These are phyloP conservation scores for Ascochyta fabae DNA, from an alignment of 2,329 filamentous ascomycete genomes.

Conservation along the genomic window DNA sequence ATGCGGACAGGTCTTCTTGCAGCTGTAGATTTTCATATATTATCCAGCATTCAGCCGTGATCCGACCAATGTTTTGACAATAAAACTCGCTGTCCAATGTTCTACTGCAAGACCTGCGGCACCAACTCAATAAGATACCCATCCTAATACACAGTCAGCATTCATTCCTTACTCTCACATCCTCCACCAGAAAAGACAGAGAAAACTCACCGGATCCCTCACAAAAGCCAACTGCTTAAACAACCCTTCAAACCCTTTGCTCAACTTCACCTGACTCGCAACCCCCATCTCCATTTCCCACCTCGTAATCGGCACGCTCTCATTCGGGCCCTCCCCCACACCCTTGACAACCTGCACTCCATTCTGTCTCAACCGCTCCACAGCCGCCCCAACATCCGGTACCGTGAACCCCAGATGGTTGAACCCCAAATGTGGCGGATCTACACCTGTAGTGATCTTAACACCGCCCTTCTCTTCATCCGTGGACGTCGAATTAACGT, in stretches of 20 bases:
- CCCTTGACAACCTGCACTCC: conserved; percentile 25
- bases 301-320: conserved; percentile 20
- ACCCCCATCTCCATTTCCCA: background rate
- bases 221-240: background rate
- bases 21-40: too few relatives aligned
- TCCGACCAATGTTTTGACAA: too few relatives aligned
- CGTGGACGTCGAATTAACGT: too few relatives aligned
- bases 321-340: conserved; percentile 24
- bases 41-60: too few relatives aligned
- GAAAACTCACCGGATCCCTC: background rate
- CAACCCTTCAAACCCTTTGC: background rate
- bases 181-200: background rate
- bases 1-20: too few relatives aligned
- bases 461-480: too few relatives aligned
- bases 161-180: background rate
- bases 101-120: conserved; percentile 22
- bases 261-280: background rate
- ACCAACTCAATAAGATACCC: conserved; percentile 43
- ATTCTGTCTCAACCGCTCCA: conserved; percentile 33
- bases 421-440: conserved; percentile 34
- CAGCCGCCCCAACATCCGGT: conserved; percentile 34
- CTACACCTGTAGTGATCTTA: conserved; percentile 4
- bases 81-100: too few relatives aligned
- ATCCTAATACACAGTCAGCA: conserved; percentile 21
- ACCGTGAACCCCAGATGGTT: conserved; percentile 48